phyloP scores from a whole-genome alignment of 257 asterid species.

The Solanum etuberosum region DNA sequence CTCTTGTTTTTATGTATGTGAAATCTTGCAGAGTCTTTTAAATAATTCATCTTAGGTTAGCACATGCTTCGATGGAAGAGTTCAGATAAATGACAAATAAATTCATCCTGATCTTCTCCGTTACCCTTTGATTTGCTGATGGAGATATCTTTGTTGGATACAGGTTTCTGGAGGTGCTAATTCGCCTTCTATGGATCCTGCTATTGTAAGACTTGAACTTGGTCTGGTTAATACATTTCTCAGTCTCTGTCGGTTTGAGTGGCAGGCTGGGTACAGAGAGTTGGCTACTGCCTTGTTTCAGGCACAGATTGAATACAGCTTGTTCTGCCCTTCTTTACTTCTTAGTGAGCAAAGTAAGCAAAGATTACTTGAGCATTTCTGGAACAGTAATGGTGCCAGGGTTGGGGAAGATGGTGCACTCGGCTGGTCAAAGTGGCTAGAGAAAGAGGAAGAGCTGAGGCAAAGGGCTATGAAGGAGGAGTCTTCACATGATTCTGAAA shows the following conservation, averaged over 20 bases:
- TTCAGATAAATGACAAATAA: not conserved
- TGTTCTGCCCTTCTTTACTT: conserved; percentile 76
- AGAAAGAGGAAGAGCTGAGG: conserved; percentile 88
- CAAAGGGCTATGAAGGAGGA: conserved; percentile 62
- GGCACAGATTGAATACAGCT: conserved; percentile 79
- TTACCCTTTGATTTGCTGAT: not conserved
- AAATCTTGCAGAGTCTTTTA: not conserved
- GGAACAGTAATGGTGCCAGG: conserved; percentile 90
- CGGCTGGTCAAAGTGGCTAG: conserved; percentile 94
- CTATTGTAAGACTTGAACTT: conserved; percentile 49
- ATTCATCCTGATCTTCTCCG: not conserved
- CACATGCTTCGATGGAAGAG: not conserved
- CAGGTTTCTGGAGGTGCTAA: conserved; percentile 49
- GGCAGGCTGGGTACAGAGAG: conserved; percentile 96
- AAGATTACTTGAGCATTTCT: conserved; percentile 84
- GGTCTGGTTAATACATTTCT: conserved; percentile 72
- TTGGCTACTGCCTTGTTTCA: conserved; percentile 92
- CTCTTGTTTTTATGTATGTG: not conserved
- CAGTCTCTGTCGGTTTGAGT: conserved; percentile 83
- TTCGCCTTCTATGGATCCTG: conserved; percentile 36
- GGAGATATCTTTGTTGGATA: conserved; percentile 11
- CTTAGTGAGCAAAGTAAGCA: conserved; percentile 77
- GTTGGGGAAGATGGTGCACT: conserved; percentile 93
- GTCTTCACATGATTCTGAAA: conserved; percentile 38
- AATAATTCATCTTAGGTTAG: not conserved